Evolutionary conservation across 176 grass and related monocot species (phyloP).

Genomic region (Aechmea fasciata): DNA sequence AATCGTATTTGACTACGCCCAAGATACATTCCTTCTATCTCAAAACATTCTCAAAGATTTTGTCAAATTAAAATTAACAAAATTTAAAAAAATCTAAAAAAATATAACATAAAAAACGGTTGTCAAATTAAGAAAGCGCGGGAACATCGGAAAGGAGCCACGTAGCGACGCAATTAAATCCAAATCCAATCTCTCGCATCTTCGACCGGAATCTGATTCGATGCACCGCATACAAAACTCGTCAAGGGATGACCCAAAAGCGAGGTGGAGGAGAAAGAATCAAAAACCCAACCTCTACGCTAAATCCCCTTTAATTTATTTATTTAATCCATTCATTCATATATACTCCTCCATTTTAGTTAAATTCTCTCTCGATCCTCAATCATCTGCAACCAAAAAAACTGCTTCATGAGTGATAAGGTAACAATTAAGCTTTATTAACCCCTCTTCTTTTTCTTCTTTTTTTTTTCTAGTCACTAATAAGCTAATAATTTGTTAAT

Average conservation of each 20-base stretch:
- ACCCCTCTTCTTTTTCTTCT: too few species aligned
- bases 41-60: too few species aligned
- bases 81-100: neutral
- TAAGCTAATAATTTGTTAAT: too few species aligned
- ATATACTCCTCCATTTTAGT: too few species aligned
- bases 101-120: neutral
- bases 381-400: neutral
- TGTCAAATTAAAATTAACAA: too few species aligned
- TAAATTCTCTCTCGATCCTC: neutral
- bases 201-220: conserved; percentile 24
- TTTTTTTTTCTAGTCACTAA: neutral
- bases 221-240: conserved; percentile 9
- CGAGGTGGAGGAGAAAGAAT: conserved; percentile 22
- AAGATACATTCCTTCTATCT: too few species aligned
- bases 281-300: conserved; percentile 9
- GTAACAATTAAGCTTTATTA: neutral
- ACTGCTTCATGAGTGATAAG: conserved; percentile 10
- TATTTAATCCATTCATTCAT: too few species aligned
- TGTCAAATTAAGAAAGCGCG: neutral
- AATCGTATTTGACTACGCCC: too few species aligned
- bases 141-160: conserved; percentile 5
- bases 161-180: neutral
- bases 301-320: conserved; percentile 14
- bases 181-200: neutral
- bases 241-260: conserved; percentile 13